Evolutionary conservation across 2,329 filamentous ascomycete genomes (phyloP), one percentile per base, ranked within the genome.

Genomic region (Talaromyces piceae): DNA sequence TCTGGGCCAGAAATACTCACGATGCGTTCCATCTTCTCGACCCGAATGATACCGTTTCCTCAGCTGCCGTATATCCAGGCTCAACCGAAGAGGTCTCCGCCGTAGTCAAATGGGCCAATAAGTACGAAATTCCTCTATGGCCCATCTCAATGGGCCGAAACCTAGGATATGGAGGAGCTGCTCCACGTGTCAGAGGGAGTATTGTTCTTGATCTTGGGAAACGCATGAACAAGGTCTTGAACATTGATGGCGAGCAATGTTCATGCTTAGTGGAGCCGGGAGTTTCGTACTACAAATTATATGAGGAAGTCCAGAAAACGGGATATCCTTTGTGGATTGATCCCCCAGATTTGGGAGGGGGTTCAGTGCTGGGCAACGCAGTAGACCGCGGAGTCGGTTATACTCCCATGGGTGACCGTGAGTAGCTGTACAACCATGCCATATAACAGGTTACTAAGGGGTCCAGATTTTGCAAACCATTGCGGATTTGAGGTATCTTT

Each of bases 261-360:
- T 64, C 62, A 2, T 64, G 62, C 28, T 58, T 67, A 5, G 62
- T 67, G 12, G 64, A 67, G 69, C 67, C 67, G 0, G 74, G 74
- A 3, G 74, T 77, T 5, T 73, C 72, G 0, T 77, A 74, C 50
- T 66, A 67, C 20, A 70, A 74, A 46, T 61, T 77, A 3, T 73
- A 75, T 50, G 59, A 65, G 7, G 65, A 73, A 56, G 71, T 73
- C 54, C 61, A 63, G 18, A 64, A 70, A 49, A 54, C 65, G 47
- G 58, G 58, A 16, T 56, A 73, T 49, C 68, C 66, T 49, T 66
- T 77, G 4, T 77, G 74, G 76, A 71, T 74, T 2, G 73, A 71
- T 54, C 70, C 69, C 13, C 73, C 76, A 1, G 75, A 74, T 22
- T 64, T 79, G 7, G 76, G 75, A 23, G 77, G 76, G 63, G 76